A percentile compares a stretch with the other conserved stretches of the same genome.
These are phyloP conservation scores for Kwoniella sp. DNA, from an alignment of 768 basidiomycete genomes.

Conservation along the genomic window DNA sequence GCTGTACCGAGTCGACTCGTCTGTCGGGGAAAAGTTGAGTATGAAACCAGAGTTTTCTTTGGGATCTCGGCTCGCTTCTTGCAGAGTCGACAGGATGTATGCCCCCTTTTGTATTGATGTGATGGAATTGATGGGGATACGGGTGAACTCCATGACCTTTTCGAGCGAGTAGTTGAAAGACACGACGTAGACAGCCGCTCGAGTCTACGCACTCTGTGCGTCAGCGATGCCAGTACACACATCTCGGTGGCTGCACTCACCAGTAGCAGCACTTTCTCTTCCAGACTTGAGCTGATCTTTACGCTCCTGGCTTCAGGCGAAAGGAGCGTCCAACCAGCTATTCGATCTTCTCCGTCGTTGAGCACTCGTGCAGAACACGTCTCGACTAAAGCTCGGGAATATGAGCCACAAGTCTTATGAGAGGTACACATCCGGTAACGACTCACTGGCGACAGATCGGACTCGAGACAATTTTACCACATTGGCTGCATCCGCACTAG, in stretches of 20 bases:
- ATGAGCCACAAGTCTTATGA: slow-evolving; percentile 1
- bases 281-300: slow-evolving; percentile 75
- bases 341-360: slow-evolving; percentile 71
- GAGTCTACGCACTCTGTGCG: too few relatives aligned
- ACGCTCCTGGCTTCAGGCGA: slow-evolving; percentile 75
- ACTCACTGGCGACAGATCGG: slow-evolving; percentile 74
- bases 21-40: slow-evolving; percentile 72
- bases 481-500: slow-evolving; percentile 88
- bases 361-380: slow-evolving; percentile 78
- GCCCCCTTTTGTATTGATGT: slow-evolving; percentile 80
- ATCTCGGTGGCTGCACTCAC: slow-evolving; percentile 60
- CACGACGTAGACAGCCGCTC: slow-evolving; percentile 53
- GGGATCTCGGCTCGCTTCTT: slow-evolving; percentile 86
- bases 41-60: slow-evolving; percentile 85
- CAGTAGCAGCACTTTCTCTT: slow-evolving; percentile 89
- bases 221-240: background rate
- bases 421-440: background rate
- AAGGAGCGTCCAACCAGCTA: slow-evolving; percentile 90
- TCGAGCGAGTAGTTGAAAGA: slow-evolving; percentile 86
- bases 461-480: slow-evolving; percentile 85
- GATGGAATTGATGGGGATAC: slow-evolving; percentile 83
- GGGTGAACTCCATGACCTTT: slow-evolving; percentile 86
- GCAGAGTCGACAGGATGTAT: slow-evolving; percentile 90
- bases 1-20: slow-evolving; percentile 73
- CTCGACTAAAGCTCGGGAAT: slow-evolving; percentile 63